A percentile compares a stretch with the other conserved stretches of the same genome.
Evolutionary conservation across 2,329 filamentous ascomycete species (phyloP).

Genomic region (Colletotrichum salicis): DNA sequence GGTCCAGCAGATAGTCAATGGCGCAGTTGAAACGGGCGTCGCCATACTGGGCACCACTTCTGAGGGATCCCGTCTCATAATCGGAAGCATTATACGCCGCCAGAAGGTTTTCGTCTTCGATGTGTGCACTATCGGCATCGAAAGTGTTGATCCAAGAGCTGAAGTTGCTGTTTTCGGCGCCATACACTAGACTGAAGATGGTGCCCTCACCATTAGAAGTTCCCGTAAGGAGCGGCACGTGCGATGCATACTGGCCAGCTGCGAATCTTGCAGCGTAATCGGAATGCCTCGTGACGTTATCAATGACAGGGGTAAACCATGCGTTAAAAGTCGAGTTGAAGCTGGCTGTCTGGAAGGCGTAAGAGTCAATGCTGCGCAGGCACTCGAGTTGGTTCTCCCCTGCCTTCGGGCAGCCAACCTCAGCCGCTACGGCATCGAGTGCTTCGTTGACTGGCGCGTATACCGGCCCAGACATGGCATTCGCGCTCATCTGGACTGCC

Average conservation of each 20-base stretch:
- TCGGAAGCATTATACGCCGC: slow-evolving; percentile 48
- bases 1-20: slow-evolving; percentile 50
- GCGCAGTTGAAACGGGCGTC: slow-evolving; percentile 59
- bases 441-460: slow-evolving; percentile 50
- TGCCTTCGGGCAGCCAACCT: slow-evolving; percentile 47
- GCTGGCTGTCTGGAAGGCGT: slow-evolving; percentile 43
- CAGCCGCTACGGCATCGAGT: slow-evolving; percentile 48
- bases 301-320: slow-evolving; percentile 54
- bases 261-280: slow-evolving; percentile 44
- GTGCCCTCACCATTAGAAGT: slow-evolving; percentile 49
- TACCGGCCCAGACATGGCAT: slow-evolving; percentile 51
- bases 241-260: slow-evolving; percentile 43
- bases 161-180: slow-evolving; percentile 45
- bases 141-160: slow-evolving; percentile 47
- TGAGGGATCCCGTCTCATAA: slow-evolving; percentile 49
- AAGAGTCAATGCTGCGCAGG: slow-evolving; percentile 45
- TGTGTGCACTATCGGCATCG: slow-evolving; percentile 51
- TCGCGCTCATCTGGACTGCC: slow-evolving; percentile 55
- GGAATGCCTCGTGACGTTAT: slow-evolving; percentile 46
- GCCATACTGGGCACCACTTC: slow-evolving; percentile 55
- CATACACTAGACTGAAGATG: slow-evolving; percentile 50
- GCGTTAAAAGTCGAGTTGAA: slow-evolving; percentile 51
- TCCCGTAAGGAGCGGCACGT: slow-evolving; percentile 49
- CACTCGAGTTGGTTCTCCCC: slow-evolving; percentile 49
- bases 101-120: slow-evolving; percentile 46